Conservation (phyloP, 176 grass and related monocot genomes). For the Secale cereale region DNA sequence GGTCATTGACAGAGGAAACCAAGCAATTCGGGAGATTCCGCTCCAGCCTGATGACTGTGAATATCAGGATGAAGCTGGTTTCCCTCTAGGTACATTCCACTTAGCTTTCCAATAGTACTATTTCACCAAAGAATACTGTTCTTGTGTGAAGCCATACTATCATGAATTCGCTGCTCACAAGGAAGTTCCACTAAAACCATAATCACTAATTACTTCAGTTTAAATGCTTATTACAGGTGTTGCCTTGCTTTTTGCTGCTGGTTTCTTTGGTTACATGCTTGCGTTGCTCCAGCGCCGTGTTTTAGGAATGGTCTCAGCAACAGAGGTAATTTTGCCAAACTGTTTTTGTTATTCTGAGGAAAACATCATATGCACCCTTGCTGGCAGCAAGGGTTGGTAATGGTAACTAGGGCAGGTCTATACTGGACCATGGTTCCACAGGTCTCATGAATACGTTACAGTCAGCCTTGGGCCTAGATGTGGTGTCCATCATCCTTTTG, state of each 20-base stretch:
- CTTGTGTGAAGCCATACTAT: background rate
- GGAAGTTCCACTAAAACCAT: background rate
- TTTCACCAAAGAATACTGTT: slow-evolving; percentile 6
- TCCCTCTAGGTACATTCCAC: slow-evolving; percentile 76
- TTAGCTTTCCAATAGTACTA: background rate
- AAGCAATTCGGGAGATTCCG: slow-evolving; percentile 91
- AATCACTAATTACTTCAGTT: slow-evolving; percentile 12
- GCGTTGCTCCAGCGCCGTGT: slow-evolving; percentile 77
- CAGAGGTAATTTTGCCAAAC: slow-evolving; percentile 53
- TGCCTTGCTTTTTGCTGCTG: slow-evolving; percentile 84
- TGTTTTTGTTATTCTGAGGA: background rate
- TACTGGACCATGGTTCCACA: background rate
- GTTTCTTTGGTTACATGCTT: slow-evolving; percentile 98
- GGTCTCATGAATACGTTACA: background rate
- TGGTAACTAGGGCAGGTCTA: slow-evolving; percentile 12
- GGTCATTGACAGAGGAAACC: slow-evolving; percentile 90
- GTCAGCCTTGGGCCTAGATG: background rate
- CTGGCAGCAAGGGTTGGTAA: slow-evolving; percentile 12
- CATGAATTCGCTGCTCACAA: background rate
- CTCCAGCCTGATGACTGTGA: slow-evolving; percentile 78
- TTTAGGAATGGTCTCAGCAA: slow-evolving; percentile 64
- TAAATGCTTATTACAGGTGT: slow-evolving; percentile 54
- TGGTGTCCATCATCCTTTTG: slow-evolving; percentile 3
- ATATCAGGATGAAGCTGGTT: slow-evolving; percentile 73
- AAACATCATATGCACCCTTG: slow-evolving; percentile 1